Conservation (phyloP, 2,329 filamentous ascomycete genomes). For the Colletotrichum tropicale region DNA sequence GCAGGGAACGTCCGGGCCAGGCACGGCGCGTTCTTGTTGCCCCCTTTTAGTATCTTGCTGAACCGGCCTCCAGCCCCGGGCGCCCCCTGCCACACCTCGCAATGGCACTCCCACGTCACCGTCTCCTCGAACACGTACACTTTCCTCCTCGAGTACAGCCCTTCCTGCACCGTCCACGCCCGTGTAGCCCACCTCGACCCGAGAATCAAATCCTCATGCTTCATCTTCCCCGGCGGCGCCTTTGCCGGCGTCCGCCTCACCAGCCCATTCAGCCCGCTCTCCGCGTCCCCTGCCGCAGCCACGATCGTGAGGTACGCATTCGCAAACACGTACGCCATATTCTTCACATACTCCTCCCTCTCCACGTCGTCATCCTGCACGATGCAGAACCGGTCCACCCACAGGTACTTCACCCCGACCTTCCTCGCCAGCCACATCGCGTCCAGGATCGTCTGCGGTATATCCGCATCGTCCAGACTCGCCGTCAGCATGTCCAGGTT, state of each 20-base stretch:
- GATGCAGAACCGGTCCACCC: constrained; percentile 52
- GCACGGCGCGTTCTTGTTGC: constrained; percentile 26
- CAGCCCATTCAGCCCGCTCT: constrained; percentile 35
- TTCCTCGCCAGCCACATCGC: constrained; percentile 49
- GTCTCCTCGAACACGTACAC: constrained; percentile 48
- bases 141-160: constrained; percentile 44
- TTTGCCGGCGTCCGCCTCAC: constrained; percentile 22
- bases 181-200: constrained; percentile 43
- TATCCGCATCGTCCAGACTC: constrained; percentile 36
- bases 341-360: constrained; percentile 41
- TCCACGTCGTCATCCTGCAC: constrained; percentile 47
- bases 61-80: constrained; percentile 19
- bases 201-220: constrained; percentile 42
- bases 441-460: constrained; percentile 47
- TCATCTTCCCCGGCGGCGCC: constrained; percentile 30
- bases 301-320: constrained; percentile 50
- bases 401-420: constrained; percentile 46
- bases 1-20: constrained; percentile 33
- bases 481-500: constrained; percentile 41
- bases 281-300: constrained; percentile 43
- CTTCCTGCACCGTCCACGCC: constrained; percentile 49
- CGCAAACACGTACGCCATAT: constrained; percentile 51
- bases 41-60: constrained; percentile 24
- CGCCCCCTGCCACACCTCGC: constrained; percentile 42
- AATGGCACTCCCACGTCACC: constrained; percentile 51